Evolutionary conservation across 352 stramenopile genomes (phyloP).

Genomic region (Pythium myriotylum): DNA sequence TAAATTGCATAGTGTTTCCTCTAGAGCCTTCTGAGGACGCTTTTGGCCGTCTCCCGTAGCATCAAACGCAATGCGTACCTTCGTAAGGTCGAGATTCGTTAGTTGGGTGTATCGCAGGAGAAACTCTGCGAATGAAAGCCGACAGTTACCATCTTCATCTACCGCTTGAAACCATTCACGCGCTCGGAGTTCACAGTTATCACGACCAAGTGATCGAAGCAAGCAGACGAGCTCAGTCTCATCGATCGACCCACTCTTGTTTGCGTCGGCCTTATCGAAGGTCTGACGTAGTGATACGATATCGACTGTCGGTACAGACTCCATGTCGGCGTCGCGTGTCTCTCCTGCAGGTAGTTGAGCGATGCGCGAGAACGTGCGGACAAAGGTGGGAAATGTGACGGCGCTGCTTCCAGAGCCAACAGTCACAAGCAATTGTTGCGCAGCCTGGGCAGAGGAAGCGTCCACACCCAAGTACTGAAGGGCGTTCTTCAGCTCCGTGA

Average conservation of each 20-base stretch:
- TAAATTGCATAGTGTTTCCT: constrained; percentile 5
- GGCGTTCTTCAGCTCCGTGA: constrained; percentile 46
- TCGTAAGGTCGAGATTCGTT: constrained; percentile 35
- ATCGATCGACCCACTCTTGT: constrained; percentile 44
- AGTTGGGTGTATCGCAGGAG: constrained; percentile 62
- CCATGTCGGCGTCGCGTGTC: neutral
- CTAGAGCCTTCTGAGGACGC: neutral
- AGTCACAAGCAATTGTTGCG: constrained; percentile 25
- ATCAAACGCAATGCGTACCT: constrained; percentile 44
- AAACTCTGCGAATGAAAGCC: constrained; percentile 67
- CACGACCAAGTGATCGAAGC: constrained; percentile 23
- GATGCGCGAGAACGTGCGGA: constrained; percentile 55
- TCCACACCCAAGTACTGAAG: constrained; percentile 34
- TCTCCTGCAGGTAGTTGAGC: constrained; percentile 48
- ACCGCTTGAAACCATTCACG: constrained; percentile 43
- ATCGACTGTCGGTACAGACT: constrained; percentile 39
- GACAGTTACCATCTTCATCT: constrained; percentile 34
- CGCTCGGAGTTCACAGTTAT: constrained; percentile 26
- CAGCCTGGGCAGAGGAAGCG: constrained; percentile 28
- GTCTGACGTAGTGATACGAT: constrained; percentile 39
- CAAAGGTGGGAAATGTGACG: constrained; percentile 61
- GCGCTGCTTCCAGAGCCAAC: constrained; percentile 31
- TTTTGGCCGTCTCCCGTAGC: neutral
- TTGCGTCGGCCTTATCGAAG: constrained; percentile 45
- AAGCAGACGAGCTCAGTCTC: constrained; percentile 21